Percentiles rank a stretch among this genome's conserved stretches.
Conservation (phyloP, 2,329 filamentous ascomycete genomes). For the Triangularia setosa region DNA sequence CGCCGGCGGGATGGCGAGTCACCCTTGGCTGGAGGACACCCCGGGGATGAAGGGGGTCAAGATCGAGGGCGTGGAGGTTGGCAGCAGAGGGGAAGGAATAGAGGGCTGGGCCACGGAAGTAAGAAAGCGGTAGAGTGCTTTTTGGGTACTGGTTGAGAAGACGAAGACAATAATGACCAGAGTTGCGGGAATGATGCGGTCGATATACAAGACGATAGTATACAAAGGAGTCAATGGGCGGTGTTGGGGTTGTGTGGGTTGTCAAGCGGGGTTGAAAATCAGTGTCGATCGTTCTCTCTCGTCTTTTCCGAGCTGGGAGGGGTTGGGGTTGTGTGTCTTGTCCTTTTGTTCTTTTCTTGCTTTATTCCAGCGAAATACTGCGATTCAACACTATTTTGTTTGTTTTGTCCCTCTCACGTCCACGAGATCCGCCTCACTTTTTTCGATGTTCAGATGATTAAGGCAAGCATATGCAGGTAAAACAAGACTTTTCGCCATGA, state of each 20-base stretch:
- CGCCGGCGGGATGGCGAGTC: slow-evolving; percentile 89
- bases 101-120: slow-evolving; percentile 90
- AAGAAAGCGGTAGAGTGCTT: slow-evolving; percentile 63
- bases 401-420: background rate
- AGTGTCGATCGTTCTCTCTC: background rate
- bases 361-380: background rate
- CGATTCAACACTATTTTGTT: background rate
- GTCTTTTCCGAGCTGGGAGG: background rate
- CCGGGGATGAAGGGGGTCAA: slow-evolving; percentile 81
- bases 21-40: slow-evolving; percentile 77
- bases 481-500: background rate
- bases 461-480: no score
- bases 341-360: background rate
- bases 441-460: no score
- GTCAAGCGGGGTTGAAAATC: background rate
- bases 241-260: background rate
- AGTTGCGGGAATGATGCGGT: background rate
- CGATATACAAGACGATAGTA: background rate
- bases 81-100: slow-evolving; percentile 84
- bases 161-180: background rate
- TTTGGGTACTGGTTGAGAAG: background rate
- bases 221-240: background rate
- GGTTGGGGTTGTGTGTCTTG: background rate
- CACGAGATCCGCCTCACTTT: no score
- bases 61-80: slow-evolving; percentile 69